phyloP scores from a whole-genome alignment of 768 basidiomycete species.

The Boletus sp. region DNA sequence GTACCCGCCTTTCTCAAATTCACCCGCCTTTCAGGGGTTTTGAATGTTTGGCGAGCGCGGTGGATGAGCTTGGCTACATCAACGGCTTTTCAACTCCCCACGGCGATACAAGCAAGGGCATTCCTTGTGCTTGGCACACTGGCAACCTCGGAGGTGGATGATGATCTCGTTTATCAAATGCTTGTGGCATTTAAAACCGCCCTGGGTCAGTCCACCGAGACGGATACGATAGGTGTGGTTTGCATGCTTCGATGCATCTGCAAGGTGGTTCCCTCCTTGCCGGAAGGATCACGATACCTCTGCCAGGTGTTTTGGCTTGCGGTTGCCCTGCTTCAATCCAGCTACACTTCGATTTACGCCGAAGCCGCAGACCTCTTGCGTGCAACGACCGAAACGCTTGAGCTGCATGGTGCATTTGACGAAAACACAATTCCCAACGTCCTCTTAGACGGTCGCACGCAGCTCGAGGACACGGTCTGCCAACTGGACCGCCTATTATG shows the following conservation, averaged over 20 bases:
- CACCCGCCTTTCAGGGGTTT: slow-evolving; percentile 47
- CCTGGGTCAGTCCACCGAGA: slow-evolving; percentile 62
- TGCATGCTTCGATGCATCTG: slow-evolving; percentile 89
- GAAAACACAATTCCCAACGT: slow-evolving; percentile 50
- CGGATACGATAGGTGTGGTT: slow-evolving; percentile 69
- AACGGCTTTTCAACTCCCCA: slow-evolving; percentile 87
- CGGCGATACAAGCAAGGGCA: slow-evolving; percentile 83
- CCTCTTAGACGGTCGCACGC: slow-evolving; percentile 61
- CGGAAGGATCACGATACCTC: slow-evolving; percentile 68
- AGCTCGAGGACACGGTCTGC: slow-evolving; percentile 63
- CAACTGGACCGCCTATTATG: slow-evolving; percentile 73
- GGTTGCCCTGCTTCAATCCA: slow-evolving; percentile 77
- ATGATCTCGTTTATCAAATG: slow-evolving; percentile 92
- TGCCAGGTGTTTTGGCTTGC: slow-evolving; percentile 84
- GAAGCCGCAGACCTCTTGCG: slow-evolving; percentile 70
- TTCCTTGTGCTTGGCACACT: slow-evolving; percentile 83
- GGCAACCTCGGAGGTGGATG: slow-evolving; percentile 84
- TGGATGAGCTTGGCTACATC: slow-evolving; percentile 91
- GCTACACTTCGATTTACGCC: slow-evolving; percentile 65
- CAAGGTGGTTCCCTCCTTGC: slow-evolving; percentile 70
- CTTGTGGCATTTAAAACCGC: slow-evolving; percentile 82
- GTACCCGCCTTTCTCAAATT: not conserved
- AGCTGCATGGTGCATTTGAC: slow-evolving; percentile 56
- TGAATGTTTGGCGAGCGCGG: slow-evolving; percentile 89
- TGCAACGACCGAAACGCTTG: slow-evolving; percentile 63